Evolutionary conservation across 164 flowering plant genomes (phyloP), one percentile per base, ranked within the genome.

Genomic region (Stephania cephalantha): DNA sequence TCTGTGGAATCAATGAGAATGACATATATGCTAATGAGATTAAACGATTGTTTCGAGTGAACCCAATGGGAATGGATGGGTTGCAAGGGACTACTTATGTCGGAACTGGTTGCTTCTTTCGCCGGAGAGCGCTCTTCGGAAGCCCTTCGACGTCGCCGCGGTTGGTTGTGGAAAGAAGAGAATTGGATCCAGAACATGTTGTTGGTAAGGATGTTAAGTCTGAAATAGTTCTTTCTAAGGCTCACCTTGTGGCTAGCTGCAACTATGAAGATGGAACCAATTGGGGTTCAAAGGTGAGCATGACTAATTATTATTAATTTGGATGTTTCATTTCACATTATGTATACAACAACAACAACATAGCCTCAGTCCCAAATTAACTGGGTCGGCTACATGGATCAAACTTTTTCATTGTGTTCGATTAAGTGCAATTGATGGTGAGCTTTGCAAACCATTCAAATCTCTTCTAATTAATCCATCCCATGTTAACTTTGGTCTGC

Each of bases 261-360:
- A 73, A 80, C 29, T 93, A 81, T 74, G 96, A 93, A 78, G 7
- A 81, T 45, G 73, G 70, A 0, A 86, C 86, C 17, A 58, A 70
- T 0, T 91, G 94, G 97, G 97, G 97, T 1, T 77, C 74, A n/a
- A 79, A 88, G 90, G 94, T 89, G 63, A 55, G 18, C 63, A 55
- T 55, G 5, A 6, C 5, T 50, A 9, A 50, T 50, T 9, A 50
- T 50, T 35, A 35, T 35, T 25, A 25, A 25, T 25, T 25, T 25
- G 25, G 42, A 35, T 35, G 42, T 35, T 35, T 35, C 42, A 35
- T 35, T 35, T 35, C 42, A 35, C 4, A 31, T 31, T 31, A 31
- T n/a, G n/a, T n/a, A n/a, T n/a, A n/a, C n/a, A n/a, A n/a, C n/a
- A n/a, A n/a, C n/a, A n/a, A n/a, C n/a, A n/a, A n/a, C n/a, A n/a